Base-by-base conservation (phyloP, 177 flowering plant species). In the Vitis hybrid region DNA sequence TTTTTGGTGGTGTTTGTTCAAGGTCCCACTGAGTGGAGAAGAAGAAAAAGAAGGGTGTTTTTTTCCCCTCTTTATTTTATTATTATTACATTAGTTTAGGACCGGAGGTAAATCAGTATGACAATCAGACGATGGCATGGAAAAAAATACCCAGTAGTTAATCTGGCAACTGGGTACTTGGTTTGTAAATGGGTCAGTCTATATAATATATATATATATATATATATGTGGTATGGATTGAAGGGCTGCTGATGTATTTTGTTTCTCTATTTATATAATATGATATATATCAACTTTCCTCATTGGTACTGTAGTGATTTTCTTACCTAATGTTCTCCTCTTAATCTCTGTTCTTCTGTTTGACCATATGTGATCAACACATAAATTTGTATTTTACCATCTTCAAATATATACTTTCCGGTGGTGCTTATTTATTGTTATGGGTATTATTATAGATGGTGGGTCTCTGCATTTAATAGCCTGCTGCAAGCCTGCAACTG, bases 11-110 rank as follows among this genome's bases (percentile, higher is more conserved):
- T 72, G 60, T 27, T 66, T 65, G 59, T 64, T 60, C 51, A 32
- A 49, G 73, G 62, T 52, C 24, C 52, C 61, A 70, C 62, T 70
- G 61, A 70, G 66, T 52, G 35, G 54, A 62, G 67, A 62, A 14
- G 66, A 12, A 30, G 32, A 49, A 59, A 60, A 17, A 17, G 18
- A 7, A 9, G 57, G 64, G 54, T 59, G n/a, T 46, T 68, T 10
- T 54, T 55, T 52, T 52, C 9, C 9, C 48, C 48, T 40, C 9
- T 40, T 40, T 40, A 40, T 14, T 30, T 30, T 55, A 14, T 55
- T n/a, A 14, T 55, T 55, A 55, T 55, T 55, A 55, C 0, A 1
- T 13, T 55, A 55, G 17, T 6, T 4, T 55, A 55, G 48, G 48
- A 6, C 10, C 48, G 48, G 48, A 55, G 17, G 0, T 55, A 17